Conservation (phyloP, 2,329 filamentous ascomycete genomes). For the Sporothrix euskadiensis region DNA sequence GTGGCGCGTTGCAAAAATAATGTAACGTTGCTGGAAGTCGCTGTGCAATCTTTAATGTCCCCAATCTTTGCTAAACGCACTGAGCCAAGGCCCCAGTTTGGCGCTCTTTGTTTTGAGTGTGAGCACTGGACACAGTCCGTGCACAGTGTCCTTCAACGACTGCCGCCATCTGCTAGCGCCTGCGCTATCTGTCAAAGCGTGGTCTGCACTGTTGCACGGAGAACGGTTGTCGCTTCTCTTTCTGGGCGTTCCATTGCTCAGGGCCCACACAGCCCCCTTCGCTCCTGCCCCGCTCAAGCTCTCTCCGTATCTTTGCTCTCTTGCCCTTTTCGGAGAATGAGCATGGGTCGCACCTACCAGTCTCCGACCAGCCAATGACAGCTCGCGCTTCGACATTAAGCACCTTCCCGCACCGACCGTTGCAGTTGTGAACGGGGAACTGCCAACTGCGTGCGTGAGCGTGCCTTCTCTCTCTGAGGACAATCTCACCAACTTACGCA, state of each 20-base stretch:
- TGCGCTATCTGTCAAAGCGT: not conserved
- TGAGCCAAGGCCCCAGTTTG: constrained; percentile 8
- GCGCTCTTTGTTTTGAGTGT: not conserved
- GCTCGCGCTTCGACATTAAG: constrained; percentile 18
- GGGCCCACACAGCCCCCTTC: not conserved
- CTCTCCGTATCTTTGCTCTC: not conserved
- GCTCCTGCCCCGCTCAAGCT: constrained; percentile 3
- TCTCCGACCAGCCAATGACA: constrained; percentile 16
- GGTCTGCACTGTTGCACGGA: constrained; percentile 3
- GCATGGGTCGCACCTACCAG: constrained; percentile 2
- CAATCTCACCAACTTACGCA: constrained; percentile 21
- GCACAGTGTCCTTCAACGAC: not conserved
- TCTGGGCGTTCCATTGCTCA: not conserved
- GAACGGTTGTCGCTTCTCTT: not conserved
- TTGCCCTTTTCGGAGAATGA: not conserved
- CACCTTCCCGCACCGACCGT: not conserved
- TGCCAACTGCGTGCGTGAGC: not conserved
- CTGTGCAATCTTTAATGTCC: not conserved
- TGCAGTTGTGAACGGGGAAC: not conserved
- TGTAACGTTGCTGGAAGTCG: constrained; percentile 27
- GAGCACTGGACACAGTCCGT: not conserved
- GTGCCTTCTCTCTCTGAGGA: not conserved
- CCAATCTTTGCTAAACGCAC: not conserved
- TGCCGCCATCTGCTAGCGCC: not conserved
- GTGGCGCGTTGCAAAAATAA: constrained; percentile 10